A percentile compares a stretch with the other conserved stretches of the same genome.
These are phyloP conservation scores for Emmonsiellopsis sp. DNA, from an alignment of 2,329 filamentous ascomycete species.

Conservation along the genomic window DNA sequence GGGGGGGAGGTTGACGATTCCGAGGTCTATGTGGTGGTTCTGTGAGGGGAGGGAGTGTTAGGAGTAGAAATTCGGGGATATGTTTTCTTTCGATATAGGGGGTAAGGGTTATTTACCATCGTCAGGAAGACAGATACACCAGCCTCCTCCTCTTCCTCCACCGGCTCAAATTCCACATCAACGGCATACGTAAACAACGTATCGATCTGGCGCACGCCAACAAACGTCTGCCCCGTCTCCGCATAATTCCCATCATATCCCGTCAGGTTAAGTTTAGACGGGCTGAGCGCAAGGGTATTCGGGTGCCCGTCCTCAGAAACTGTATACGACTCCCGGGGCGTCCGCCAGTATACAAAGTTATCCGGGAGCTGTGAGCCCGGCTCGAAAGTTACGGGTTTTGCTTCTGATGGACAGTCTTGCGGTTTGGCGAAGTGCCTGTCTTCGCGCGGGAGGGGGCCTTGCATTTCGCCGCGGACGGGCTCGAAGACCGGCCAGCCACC, in stretches of 20 bases:
- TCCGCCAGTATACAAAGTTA: constrained; percentile 49
- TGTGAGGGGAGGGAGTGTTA: background rate
- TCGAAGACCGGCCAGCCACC: constrained; percentile 41
- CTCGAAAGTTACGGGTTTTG: constrained; percentile 39
- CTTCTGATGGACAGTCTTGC: constrained; percentile 34
- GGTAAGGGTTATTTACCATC: background rate
- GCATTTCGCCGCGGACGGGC: constrained; percentile 38
- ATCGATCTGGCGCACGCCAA: constrained; percentile 3
- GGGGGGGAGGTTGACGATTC: constrained; percentile 1
- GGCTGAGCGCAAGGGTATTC: constrained; percentile 38
- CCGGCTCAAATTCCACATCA: background rate
- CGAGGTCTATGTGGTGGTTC: constrained; percentile 4
- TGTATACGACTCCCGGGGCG: constrained; percentile 39
- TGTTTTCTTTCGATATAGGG: background rate
- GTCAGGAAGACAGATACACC: constrained; percentile 6
- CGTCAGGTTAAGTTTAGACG: constrained; percentile 38
- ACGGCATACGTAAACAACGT: constrained; percentile 2
- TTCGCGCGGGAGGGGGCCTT: constrained; percentile 31
- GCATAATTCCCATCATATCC: background rate
- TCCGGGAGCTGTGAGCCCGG: constrained; percentile 37
- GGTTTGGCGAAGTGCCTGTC: constrained; percentile 28
- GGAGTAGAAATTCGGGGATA: background rate
- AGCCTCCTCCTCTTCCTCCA: constrained; percentile 4
- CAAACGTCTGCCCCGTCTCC: background rate
- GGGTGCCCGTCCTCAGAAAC: constrained; percentile 35